Percentiles rank a stretch among this genome's conserved stretches.
phyloP scores from a whole-genome alignment of 2,329 filamentous ascomycete genomes.

The Exophiala viscosa region DNA sequence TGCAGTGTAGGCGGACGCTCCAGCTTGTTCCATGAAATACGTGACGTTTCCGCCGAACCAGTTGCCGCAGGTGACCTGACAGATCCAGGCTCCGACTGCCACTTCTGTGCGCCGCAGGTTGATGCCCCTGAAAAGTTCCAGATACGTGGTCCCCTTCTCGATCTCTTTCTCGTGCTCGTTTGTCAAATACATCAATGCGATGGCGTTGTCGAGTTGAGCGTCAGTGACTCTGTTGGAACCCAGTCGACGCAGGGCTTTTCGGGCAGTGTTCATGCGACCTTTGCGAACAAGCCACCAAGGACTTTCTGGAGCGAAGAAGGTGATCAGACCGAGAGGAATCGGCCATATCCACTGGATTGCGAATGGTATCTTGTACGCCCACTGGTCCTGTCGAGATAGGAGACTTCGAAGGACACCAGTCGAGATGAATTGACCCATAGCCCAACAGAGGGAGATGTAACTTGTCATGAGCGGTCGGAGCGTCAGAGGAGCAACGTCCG shows the following conservation, averaged over 20 bases:
- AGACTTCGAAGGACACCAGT: slow-evolving; percentile 33
- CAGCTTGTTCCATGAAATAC: slow-evolving; percentile 55
- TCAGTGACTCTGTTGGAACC: slow-evolving; percentile 53
- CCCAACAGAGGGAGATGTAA: slow-evolving; percentile 41
- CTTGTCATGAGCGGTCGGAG: slow-evolving; percentile 31
- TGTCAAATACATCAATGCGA: slow-evolving; percentile 69
- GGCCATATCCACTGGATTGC: slow-evolving; percentile 51
- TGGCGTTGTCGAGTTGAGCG: slow-evolving; percentile 76
- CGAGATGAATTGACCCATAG: slow-evolving; percentile 32
- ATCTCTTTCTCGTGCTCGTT: not conserved
- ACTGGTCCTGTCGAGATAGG: slow-evolving; percentile 30
- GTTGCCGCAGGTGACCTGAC: slow-evolving; percentile 60
- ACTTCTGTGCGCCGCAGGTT: slow-evolving; percentile 75
- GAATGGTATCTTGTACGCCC: slow-evolving; percentile 36
- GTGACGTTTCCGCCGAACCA: slow-evolving; percentile 62
- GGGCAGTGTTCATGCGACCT: slow-evolving; percentile 33
- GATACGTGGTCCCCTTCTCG: slow-evolving; percentile 1
- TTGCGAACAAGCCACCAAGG: slow-evolving; percentile 40
- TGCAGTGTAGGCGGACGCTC: slow-evolving; percentile 46
- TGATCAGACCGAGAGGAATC: slow-evolving; percentile 42
- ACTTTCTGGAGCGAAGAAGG: slow-evolving; percentile 38
- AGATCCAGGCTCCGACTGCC: slow-evolving; percentile 60
- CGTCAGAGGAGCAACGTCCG: slow-evolving; percentile 30
- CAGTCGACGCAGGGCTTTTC: slow-evolving; percentile 31
- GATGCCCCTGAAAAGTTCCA: slow-evolving; percentile 73